Base-by-base conservation (phyloP, 768 basidiomycete genomes). In the Boletus reticuloceps region DNA sequence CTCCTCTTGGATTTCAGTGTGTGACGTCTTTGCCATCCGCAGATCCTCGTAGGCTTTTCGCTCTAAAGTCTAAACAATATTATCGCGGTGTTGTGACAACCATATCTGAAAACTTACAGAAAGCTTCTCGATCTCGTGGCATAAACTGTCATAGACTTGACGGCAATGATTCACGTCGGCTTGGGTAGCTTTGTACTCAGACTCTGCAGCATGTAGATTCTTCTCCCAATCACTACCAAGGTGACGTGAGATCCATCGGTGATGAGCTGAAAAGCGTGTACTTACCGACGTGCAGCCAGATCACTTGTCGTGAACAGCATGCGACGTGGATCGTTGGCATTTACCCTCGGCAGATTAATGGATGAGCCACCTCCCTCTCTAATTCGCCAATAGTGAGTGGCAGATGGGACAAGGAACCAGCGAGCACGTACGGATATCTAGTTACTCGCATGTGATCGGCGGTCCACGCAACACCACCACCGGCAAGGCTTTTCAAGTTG, bases 341-440 rank as follows among this genome's bases (percentile, higher is more conserved):
- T 60, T 36, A 80, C 38, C 47, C 56, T 55, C 0, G 52, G 53
- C 40, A 82, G 50, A 27, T 74, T 70, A 54, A 72, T 75, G 8
- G 84, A 84, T 25, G 76, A 75, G 55, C 80, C 78, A 73, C 90
- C 91, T 48, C 88, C 89, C 58, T 86, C 87, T 12, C 88, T 91
- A 50, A 39, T 56, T 44, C 10, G 3, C 32, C 8, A 4, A 38
- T 29, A 19, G 48, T 58, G 37, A 50, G 46, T 36, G 13, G 47
- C 37, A 47, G 12, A 42, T 29, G 12, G 22, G 7, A 40, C 31
- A 25, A 32, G 31, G 34, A 47, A 36, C 20, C 20, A 47, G 39
- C 19, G 49, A 20, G 39, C 6, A 78, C 84, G 51, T 64, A 90
- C 89, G 77, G 68, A 65, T 78, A 93, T 53, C 85, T 83, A 25